Conservation (phyloP, 2,329 filamentous ascomycete species). For the Lachnellula hyalina region DNA sequence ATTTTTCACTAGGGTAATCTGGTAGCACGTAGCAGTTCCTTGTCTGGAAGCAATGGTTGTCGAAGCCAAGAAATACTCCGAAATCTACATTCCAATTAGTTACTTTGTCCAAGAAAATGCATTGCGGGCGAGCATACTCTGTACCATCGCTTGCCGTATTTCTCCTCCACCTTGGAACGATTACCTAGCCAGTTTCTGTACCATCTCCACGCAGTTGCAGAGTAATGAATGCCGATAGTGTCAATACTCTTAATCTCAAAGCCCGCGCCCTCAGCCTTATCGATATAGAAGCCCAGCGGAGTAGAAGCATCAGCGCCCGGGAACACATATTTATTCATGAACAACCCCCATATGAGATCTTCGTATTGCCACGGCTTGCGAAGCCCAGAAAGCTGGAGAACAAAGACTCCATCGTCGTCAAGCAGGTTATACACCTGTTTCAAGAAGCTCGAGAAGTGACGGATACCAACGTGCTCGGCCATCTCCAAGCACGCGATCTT, state of each 20-base stretch:
- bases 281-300: conserved; percentile 81
- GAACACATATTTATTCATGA: conserved; percentile 99
- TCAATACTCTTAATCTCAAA: conserved; percentile 91
- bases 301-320: conserved; percentile 94
- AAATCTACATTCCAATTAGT: conserved; percentile 49
- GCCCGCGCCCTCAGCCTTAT: conserved; percentile 77
- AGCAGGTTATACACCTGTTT: conserved; percentile 91
- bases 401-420: conserved; percentile 92
- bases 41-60: conserved; percentile 72
- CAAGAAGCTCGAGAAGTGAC: conserved; percentile 76
- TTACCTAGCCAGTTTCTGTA: conserved; percentile 98
- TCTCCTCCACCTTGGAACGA: conserved; percentile 83
- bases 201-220: conserved; percentile 94
- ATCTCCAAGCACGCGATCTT: conserved; percentile 98
- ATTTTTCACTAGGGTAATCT: conserved; percentile 76
- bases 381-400: conserved; percentile 90
- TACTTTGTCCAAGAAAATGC: conserved; percentile 7
- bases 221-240: conserved; percentile 95
- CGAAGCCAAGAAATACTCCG: conserved; percentile 76
- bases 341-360: conserved; percentile 95
- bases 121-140: conserved; percentile 54
- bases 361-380: conserved; percentile 97
- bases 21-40: conserved; percentile 70
- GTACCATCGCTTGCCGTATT: conserved; percentile 95
- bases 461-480: conserved; percentile 96